Percentiles rank a stretch among this genome's conserved stretches.
phyloP scores from a whole-genome alignment of 148 eudicot genomes.

The Camellia sinensis region DNA sequence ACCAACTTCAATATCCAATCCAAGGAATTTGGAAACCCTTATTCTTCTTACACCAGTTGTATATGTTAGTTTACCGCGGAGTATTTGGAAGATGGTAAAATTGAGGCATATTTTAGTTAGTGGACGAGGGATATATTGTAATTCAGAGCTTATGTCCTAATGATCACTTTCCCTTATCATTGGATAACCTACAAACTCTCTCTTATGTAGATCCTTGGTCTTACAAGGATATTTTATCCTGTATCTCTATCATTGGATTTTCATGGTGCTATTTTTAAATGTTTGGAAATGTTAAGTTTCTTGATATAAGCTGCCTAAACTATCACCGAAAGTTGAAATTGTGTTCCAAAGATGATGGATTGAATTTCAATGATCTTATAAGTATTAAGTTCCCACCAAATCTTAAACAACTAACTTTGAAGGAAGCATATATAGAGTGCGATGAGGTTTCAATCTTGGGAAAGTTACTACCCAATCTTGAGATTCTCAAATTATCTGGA shows the following conservation, averaged over 20 bases:
- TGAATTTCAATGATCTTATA: too few relatives aligned
- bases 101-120: constrained; percentile 14
- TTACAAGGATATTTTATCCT: not conserved
- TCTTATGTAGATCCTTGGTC: not conserved
- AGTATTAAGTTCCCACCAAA: constrained; percentile 11
- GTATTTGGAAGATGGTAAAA: not conserved
- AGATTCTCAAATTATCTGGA: not conserved
- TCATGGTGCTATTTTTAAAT: not conserved
- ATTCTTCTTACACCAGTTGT: not conserved
- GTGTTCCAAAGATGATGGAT: too few relatives aligned
- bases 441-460: constrained; percentile 14
- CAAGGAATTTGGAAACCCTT: constrained; percentile 14
- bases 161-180: too few relatives aligned
- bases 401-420: constrained; percentile 15
- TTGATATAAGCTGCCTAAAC: constrained; percentile 1
- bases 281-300: not conserved
- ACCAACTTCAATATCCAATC: constrained; percentile 3
- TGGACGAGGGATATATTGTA: too few relatives aligned
- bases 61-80: not conserved
- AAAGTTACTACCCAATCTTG: constrained; percentile 7
- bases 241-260: too few relatives aligned
- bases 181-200: constrained; percentile 16
- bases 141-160: not conserved
- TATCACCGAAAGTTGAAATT: constrained; percentile 13
- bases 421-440: constrained; percentile 2